Conservation (phyloP, 2,329 filamentous ascomycete species). For the Paraconiothyrium brasiliense region DNA sequence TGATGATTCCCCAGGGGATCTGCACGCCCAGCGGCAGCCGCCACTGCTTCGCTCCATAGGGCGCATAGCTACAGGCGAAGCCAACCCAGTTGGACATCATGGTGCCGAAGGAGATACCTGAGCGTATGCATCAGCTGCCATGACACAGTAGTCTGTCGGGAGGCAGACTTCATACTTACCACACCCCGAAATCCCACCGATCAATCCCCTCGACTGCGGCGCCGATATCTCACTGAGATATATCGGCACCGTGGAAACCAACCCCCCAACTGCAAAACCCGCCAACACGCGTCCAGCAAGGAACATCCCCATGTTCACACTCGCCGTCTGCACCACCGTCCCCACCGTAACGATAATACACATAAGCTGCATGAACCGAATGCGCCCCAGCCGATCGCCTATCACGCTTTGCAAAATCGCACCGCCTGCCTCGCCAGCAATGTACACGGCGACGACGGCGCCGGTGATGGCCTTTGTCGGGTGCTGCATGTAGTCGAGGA, state of each 20-base stretch:
- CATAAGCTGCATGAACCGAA: not conserved
- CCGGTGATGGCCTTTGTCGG: not conserved
- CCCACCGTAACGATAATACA: not conserved
- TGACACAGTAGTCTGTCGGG: not conserved
- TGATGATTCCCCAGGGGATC: not conserved
- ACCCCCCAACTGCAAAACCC: not conserved
- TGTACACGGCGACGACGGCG: not conserved
- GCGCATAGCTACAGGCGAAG: not conserved
- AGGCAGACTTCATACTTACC: not conserved
- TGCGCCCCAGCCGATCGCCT: not conserved
- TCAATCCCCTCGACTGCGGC: not conserved
- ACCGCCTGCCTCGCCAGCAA: not conserved
- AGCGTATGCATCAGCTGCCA: not conserved
- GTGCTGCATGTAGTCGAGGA: not conserved
- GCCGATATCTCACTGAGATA: slow-evolving; percentile 1
- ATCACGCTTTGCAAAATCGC: not conserved
- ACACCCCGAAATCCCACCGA: not conserved
- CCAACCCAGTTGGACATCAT: not conserved
- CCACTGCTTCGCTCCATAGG: not conserved
- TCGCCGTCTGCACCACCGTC: not conserved
- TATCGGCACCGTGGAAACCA: not conserved
- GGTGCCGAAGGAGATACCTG: not conserved
- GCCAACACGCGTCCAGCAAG: not conserved
- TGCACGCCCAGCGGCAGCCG: not conserved
- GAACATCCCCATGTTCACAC: not conserved